Evolutionary conservation across 495 filamentous ascomycete genomes (phyloP).

Genomic region (Penicillium coprophilum): DNA sequence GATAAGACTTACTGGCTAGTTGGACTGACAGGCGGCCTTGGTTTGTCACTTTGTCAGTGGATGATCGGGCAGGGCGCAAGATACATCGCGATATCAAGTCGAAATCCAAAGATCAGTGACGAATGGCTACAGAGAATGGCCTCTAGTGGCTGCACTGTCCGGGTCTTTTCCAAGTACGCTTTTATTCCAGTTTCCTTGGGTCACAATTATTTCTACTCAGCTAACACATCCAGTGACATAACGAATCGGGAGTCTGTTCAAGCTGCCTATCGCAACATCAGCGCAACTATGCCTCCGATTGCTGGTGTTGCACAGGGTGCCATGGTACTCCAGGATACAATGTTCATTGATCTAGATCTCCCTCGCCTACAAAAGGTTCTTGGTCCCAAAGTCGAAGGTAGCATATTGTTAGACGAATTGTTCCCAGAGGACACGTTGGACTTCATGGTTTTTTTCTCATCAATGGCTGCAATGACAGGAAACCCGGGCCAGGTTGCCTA

Average conservation of each 20-base stretch:
- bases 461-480: slow-evolving; percentile 31
- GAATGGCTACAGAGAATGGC: slow-evolving; percentile 46
- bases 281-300: slow-evolving; percentile 45
- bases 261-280: slow-evolving; percentile 41
- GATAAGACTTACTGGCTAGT: slow-evolving; percentile 57
- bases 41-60: slow-evolving; percentile 57
- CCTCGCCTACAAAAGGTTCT: slow-evolving; percentile 50
- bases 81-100: slow-evolving; percentile 56
- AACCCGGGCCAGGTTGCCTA: slow-evolving; percentile 53
- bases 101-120: slow-evolving; percentile 51
- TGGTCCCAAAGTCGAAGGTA: slow-evolving; percentile 51
- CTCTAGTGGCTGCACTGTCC: slow-evolving; percentile 18
- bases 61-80: slow-evolving; percentile 55
- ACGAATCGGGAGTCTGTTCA: slow-evolving; percentile 25
- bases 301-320: slow-evolving; percentile 53
- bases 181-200: not conserved
- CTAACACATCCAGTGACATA: slow-evolving; percentile 12
- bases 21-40: slow-evolving; percentile 58
- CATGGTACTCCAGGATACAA: slow-evolving; percentile 49
- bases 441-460: slow-evolving; percentile 46
- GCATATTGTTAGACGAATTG: slow-evolving; percentile 32
- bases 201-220: not conserved
- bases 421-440: slow-evolving; percentile 42
- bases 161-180: slow-evolving; percentile 24
- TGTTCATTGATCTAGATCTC: slow-evolving; percentile 56